phyloP scores from a whole-genome alignment of 441 rosid genomes.

The Capsella rubella region DNA sequence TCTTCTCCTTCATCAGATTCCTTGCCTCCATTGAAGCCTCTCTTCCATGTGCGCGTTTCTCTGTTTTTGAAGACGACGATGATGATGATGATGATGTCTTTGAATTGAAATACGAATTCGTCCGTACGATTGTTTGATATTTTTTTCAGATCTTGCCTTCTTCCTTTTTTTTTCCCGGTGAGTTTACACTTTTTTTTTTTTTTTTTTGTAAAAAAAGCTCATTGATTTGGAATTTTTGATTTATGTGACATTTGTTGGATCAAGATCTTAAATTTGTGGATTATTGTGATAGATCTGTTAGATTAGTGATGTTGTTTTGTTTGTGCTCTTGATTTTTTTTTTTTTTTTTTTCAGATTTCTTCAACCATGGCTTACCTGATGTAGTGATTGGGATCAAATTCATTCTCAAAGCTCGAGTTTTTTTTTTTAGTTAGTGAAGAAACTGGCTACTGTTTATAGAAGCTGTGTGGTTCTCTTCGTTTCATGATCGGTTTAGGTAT shows the following conservation, averaged over 20 bases:
- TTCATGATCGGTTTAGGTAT: slow-evolving; percentile 52
- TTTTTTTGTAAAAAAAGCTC: slow-evolving; percentile 6
- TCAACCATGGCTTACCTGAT: slow-evolving; percentile 50
- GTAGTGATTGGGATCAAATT: slow-evolving; percentile 40
- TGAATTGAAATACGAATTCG: slow-evolving; percentile 12
- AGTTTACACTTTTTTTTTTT: slow-evolving; percentile 8
- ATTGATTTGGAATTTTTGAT: neutral
- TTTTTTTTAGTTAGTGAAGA: neutral
- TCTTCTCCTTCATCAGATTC: slow-evolving; percentile 36
- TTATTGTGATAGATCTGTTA: slow-evolving; percentile 19
- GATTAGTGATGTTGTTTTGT: slow-evolving; percentile 34
- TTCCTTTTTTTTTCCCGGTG: slow-evolving; percentile 26
- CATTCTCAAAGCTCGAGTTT: slow-evolving; percentile 23
- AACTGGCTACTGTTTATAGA: slow-evolving; percentile 28
- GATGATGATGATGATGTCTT: neutral
- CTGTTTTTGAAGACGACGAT: slow-evolving; percentile 6
- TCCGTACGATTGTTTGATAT: slow-evolving; percentile 23
- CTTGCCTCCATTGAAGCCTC: slow-evolving; percentile 35
- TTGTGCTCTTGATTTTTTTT: neutral
- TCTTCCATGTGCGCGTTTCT: slow-evolving; percentile 7
- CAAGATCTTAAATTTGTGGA: slow-evolving; percentile 41
- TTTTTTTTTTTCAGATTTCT: slow-evolving; percentile 44
- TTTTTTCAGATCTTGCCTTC: slow-evolving; percentile 39
- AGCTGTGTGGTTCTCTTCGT: slow-evolving; percentile 39
- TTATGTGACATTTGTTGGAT: slow-evolving; percentile 30